Conservation (phyloP, 106 monocot genomes). For the Dactylorhiza incarnata region DNA sequence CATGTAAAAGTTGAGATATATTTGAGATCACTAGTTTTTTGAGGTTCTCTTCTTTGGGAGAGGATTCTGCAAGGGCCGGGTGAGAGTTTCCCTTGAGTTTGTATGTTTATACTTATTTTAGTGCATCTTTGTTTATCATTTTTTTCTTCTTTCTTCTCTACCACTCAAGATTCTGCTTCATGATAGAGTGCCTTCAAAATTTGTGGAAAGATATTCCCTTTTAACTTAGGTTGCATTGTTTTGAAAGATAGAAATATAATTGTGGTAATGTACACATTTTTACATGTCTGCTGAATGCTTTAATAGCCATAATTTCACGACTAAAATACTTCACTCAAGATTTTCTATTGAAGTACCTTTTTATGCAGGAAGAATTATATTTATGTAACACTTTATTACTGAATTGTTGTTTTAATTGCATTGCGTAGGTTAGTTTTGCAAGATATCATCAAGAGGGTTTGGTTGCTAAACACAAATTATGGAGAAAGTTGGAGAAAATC, state of each 20-base stretch:
- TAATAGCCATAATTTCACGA: background rate
- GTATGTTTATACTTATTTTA: too few species aligned
- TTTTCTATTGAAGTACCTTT: background rate
- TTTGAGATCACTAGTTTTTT: too few species aligned
- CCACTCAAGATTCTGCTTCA: too few species aligned
- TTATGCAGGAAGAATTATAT: background rate
- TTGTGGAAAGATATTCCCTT: background rate
- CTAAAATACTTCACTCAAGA: background rate
- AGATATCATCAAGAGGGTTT: conserved; percentile 46
- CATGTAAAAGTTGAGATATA: too few species aligned
- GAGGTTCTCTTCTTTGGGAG: too few species aligned
- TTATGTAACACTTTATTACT: background rate
- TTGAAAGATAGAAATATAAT: background rate
- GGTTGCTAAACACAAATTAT: conserved; percentile 24
- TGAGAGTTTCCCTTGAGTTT: too few species aligned
- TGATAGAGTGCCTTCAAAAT: background rate
- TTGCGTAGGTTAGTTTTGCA: conserved; percentile 50
- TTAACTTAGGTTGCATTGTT: background rate
- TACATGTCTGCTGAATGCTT: background rate
- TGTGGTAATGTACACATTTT: background rate
- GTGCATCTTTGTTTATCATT: too few species aligned
- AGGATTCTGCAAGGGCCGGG: too few species aligned
- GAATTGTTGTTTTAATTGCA: conserved; percentile 9
- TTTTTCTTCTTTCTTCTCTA: too few species aligned
- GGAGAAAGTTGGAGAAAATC: conserved; percentile 31